These are phyloP conservation scores for Dothideomycetes sp. DNA, from an alignment of 2,329 filamentous ascomycete species.

Conservation along the genomic window DNA sequence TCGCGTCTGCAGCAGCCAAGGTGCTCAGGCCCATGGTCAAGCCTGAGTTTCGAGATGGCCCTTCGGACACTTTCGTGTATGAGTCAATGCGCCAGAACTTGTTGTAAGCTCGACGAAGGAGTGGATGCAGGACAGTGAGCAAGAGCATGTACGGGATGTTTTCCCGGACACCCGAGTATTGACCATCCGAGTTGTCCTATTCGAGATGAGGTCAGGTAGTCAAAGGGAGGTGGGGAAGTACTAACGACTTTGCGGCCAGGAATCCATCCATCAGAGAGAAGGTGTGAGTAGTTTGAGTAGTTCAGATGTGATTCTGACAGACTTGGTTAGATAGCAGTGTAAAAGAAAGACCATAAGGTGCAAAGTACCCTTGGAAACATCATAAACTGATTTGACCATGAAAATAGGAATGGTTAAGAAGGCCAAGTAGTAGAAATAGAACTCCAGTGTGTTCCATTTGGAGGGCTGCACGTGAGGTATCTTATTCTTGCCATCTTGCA, in stretches of 20 bases:
- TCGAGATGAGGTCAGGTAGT: background rate
- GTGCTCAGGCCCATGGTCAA: constrained; percentile 30
- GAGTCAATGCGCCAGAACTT: constrained; percentile 31
- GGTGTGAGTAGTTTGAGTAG: constrained; percentile 60
- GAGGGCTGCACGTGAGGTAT: constrained; percentile 42
- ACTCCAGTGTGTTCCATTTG: constrained; percentile 80
- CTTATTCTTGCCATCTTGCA: constrained; percentile 17
- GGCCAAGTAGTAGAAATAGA: constrained; percentile 74
- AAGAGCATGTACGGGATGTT: constrained; percentile 74
- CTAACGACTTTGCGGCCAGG: constrained; percentile 75
- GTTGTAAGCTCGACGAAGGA: constrained; percentile 65
- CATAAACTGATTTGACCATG: constrained; percentile 85
- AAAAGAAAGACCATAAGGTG: no score
- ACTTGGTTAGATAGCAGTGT: background rate
- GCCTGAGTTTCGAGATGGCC: constrained; percentile 18
- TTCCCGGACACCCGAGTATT: constrained; percentile 74
- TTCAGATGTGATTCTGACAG: constrained; percentile 63
- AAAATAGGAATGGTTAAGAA: constrained; percentile 56
- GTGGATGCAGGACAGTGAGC: constrained; percentile 67
- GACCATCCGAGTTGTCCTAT: constrained; percentile 78
- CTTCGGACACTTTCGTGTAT: constrained; percentile 31
- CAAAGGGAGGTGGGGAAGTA: background rate
- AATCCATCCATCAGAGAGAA: constrained; percentile 79
- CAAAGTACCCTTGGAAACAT: constrained; percentile 72
- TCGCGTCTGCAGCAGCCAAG: constrained; percentile 41